Conservation (phyloP, 1,284 basidiomycete genomes). For the Melampsora americana region DNA sequence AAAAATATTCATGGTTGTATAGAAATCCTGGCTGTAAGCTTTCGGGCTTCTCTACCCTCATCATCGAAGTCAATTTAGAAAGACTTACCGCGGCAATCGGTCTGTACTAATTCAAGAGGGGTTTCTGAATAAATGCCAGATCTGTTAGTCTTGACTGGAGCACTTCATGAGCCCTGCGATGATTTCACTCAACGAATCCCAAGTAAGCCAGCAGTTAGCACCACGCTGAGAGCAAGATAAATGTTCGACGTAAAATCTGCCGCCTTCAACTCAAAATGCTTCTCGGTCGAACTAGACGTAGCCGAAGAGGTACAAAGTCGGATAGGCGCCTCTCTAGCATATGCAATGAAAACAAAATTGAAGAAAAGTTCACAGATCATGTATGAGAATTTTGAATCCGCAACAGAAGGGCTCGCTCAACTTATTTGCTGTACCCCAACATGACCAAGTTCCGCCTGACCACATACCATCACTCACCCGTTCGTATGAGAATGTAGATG, state of each 20-base stretch:
- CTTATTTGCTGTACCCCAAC: conserved; percentile 42
- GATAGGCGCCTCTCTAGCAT: conserved; percentile 23
- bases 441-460: conserved; percentile 25
- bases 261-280: conserved; percentile 37
- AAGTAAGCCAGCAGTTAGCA: conserved; percentile 38
- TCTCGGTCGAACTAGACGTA: not conserved
- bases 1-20: not conserved
- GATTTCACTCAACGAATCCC: conserved; percentile 27
- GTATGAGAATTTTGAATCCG: not conserved
- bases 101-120: conserved; percentile 25
- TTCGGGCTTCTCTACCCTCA: not conserved
- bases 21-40: not conserved
- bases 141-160: not conserved
- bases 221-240: conserved; percentile 34
- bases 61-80: not conserved
- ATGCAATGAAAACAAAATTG: not conserved
- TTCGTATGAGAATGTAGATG: conserved; percentile 42
- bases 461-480: conserved; percentile 9
- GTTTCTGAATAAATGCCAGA: conserved; percentile 6
- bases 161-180: not conserved
- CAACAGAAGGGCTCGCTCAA: not conserved
- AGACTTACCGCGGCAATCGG: conserved; percentile 35
- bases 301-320: conserved; percentile 38
- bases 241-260: conserved; percentile 34
- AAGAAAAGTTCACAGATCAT: not conserved